Evolutionary conservation across 1,284 basidiomycete species (phyloP).

Genomic region (Ceratobasidium sp.): DNA sequence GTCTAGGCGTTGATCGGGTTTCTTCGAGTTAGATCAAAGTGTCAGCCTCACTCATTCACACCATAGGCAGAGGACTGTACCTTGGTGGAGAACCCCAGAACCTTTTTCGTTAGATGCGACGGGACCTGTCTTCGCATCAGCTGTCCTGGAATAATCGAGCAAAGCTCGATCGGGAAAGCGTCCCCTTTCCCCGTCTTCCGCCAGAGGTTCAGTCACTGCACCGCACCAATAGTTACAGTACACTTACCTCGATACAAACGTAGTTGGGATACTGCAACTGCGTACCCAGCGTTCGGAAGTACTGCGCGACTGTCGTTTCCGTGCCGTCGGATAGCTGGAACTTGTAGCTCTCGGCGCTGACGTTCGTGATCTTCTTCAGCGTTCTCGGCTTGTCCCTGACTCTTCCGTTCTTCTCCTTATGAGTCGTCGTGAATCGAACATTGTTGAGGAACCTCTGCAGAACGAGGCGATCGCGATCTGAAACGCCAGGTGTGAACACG

Average conservation of each 20-base stretch:
- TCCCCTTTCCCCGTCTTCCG: conserved; percentile 17
- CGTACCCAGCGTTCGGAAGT: conserved; percentile 40
- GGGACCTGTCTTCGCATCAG: conserved; percentile 81
- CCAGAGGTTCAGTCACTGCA: neutral
- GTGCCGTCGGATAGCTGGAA: conserved; percentile 62
- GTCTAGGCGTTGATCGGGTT: conserved; percentile 29
- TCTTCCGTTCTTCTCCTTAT: conserved; percentile 54
- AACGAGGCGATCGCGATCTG: conserved; percentile 41
- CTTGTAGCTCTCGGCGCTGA: conserved; percentile 64
- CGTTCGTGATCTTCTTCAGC: conserved; percentile 68
- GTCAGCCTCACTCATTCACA: too few relatives aligned
- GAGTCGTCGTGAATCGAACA: conserved; percentile 66
- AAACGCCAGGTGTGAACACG: too few relatives aligned
- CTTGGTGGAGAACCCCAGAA: conserved; percentile 77
- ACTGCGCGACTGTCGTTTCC: conserved; percentile 45
- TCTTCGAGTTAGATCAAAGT: neutral
- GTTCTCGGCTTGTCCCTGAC: conserved; percentile 57
- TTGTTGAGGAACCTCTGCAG: conserved; percentile 74
- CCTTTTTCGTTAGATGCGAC: conserved; percentile 71
- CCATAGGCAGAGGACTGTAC: neutral
- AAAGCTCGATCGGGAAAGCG: conserved; percentile 73
- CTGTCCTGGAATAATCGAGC: conserved; percentile 74
- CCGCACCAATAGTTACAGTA: neutral
- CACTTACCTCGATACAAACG: conserved; percentile 45
- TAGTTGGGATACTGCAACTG: conserved; percentile 39